phyloP scores from a whole-genome alignment of 2,329 filamentous ascomycete species.

The Penicillium sp. region DNA sequence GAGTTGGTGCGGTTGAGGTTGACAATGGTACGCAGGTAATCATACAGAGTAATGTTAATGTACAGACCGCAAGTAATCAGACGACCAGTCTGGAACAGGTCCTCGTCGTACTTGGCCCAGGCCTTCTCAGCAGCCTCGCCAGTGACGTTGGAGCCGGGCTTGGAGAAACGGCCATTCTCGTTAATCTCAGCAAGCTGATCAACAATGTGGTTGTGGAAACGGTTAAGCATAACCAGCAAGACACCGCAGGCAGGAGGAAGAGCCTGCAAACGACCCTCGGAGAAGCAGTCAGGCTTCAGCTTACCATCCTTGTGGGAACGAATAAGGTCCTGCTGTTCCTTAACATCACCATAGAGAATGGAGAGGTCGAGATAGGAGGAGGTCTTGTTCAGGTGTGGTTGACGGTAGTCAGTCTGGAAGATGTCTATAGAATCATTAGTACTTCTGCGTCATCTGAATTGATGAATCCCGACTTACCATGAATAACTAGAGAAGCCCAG shows the following conservation, averaged over 20 bases:
- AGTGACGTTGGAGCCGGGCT: slow-evolving; percentile 55
- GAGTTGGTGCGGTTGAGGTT: slow-evolving; percentile 72
- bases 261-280: slow-evolving; percentile 68
- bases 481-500: slow-evolving; percentile 72
- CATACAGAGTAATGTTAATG: slow-evolving; percentile 74
- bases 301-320: slow-evolving; percentile 68
- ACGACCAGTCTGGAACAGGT: slow-evolving; percentile 76
- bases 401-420: slow-evolving; percentile 67
- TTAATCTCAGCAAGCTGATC: slow-evolving; percentile 82
- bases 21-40: slow-evolving; percentile 77
- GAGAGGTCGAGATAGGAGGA: slow-evolving; percentile 73
- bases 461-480: slow-evolving; percentile 50
- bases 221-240: slow-evolving; percentile 70
- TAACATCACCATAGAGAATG: slow-evolving; percentile 66
- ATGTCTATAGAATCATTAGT: slow-evolving; percentile 50
- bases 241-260: slow-evolving; percentile 73
- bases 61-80: slow-evolving; percentile 73
- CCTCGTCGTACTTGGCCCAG: slow-evolving; percentile 72
- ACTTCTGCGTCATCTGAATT: neutral
- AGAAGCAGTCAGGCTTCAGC: slow-evolving; percentile 72
- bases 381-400: slow-evolving; percentile 64
- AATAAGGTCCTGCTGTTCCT: slow-evolving; percentile 52
- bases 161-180: slow-evolving; percentile 74
- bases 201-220: slow-evolving; percentile 84
- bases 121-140: slow-evolving; percentile 51